These are phyloP conservation scores for Dictyostelium purpureum DNA, from an alignment of 78 protist species.

Conservation along the genomic window DNA sequence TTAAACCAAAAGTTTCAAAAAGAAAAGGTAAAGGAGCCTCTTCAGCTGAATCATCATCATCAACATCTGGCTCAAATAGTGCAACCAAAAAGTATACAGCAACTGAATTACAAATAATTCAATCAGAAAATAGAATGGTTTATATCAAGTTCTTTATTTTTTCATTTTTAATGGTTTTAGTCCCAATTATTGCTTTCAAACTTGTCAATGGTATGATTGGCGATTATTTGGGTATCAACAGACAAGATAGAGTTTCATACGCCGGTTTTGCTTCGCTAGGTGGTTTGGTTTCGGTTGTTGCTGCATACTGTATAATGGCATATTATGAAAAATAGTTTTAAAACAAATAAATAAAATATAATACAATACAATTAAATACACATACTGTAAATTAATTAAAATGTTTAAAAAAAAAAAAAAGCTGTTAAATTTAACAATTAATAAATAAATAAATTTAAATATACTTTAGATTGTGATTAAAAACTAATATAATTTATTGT, in stretches of 20 bases:
- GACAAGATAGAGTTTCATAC: constrained; percentile 51
- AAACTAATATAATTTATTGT: too few relatives aligned
- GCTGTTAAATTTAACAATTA: too few relatives aligned
- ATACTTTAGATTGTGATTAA: too few relatives aligned
- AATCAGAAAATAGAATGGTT: constrained; percentile 37
- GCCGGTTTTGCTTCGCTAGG: constrained; percentile 31
- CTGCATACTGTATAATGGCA: constrained; percentile 53
- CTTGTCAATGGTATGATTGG: not conserved
- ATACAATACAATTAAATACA: too few relatives aligned
- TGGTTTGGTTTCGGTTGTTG: constrained; percentile 38
- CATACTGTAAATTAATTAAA: too few relatives aligned
- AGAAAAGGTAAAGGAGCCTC: not conserved
- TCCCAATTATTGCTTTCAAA: constrained; percentile 7
- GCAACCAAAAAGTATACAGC: not conserved
- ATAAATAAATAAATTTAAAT: too few relatives aligned
- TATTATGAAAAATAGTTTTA: constrained; percentile 26
- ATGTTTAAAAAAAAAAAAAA: too few relatives aligned
- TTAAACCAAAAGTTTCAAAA: not conserved
- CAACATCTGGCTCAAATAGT: not conserved
- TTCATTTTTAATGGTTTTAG: constrained; percentile 46
- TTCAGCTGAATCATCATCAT: not conserved
- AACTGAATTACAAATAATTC: not conserved
- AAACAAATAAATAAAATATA: not conserved
- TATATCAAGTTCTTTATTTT: constrained; percentile 41
- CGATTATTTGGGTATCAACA: constrained; percentile 31